Base-by-base conservation (phyloP, 352 stramenopile species). In the Ophiocytium majus region DNA sequence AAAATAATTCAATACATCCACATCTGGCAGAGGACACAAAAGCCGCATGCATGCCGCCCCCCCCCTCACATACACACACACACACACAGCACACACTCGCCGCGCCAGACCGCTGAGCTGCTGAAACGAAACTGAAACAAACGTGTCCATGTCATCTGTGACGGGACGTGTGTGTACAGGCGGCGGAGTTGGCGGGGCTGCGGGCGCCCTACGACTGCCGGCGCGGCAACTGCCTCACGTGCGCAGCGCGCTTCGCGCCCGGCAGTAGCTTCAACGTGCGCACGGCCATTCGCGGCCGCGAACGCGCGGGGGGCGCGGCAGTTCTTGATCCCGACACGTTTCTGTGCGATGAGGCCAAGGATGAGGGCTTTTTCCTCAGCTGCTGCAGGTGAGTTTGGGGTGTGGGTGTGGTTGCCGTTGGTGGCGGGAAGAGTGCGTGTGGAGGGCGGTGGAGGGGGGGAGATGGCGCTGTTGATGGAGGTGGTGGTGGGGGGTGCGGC, bases 291-390 rank as follows among this genome's bases (percentile, higher is more conserved):
- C 31, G 31, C 1, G 10, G 49, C 10, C 5, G 17, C 5, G 57
- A 66, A 23, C 57, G 57, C 19, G 32, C 32, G 35, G 43, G 43
- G 43, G 43, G 43, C 43, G 43, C 43, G 43, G 43, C 14, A 14
- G 14, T 14, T 5, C 43, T 57, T 5, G 66, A 78, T 14, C 14
- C 66, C 14, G 66, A 78, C 66, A 78, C 66, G 35, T 78, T 78
- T 78, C 66, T 78, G 32, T 78, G 66, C 35, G 66, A 78, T 17
- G 66, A 78, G 66, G 66, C 66, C 32, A 78, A 78, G 35, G 66
- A 78, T 43, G 66, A 78, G 35, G 66, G 66, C 66, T 78, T 78
- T 14, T 78, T 78, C 35, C 66, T 78, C 5, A 78, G 66, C 35
- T 78, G 66, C 35, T 78, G 66, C 35, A 78, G 66, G 66, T 78